These are phyloP conservation scores for Pseudopithomyces maydicus DNA, from an alignment of 2,329 filamentous ascomycete species.

Conservation along the genomic window DNA sequence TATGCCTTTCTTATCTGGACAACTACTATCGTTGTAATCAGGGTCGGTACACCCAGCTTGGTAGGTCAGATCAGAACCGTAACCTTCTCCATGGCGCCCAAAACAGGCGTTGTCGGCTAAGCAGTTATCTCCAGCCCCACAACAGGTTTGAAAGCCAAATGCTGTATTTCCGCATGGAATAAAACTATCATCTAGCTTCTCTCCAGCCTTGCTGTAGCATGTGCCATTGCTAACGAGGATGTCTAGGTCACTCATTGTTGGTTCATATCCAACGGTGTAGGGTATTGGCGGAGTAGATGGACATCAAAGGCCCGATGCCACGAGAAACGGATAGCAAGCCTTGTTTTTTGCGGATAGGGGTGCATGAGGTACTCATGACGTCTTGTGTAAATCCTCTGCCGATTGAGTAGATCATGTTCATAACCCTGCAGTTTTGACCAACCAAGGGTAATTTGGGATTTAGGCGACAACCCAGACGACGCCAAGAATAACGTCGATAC, in stretches of 20 bases:
- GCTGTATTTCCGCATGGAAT: conserved; percentile 6
- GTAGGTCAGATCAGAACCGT: conserved; percentile 1
- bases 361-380: conserved; percentile 5
- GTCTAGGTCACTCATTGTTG: conserved; percentile 2
- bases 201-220: conserved; percentile 4
- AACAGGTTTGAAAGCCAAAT: conserved; percentile 3
- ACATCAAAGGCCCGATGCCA: background rate
- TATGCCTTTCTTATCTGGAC: conserved; percentile 6
- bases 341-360: background rate
- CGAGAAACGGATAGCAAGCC: background rate
- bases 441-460: background rate
- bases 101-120: conserved; percentile 5
- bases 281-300: background rate
- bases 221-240: conserved; percentile 8
- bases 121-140: conserved; percentile 6
- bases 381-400: background rate
- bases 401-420: conserved; percentile 3
- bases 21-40: conserved; percentile 2
- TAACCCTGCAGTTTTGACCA: conserved; percentile 1
- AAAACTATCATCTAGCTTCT: conserved; percentile 5
- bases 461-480: background rate
- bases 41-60: conserved; percentile 7
- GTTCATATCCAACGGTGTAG: background rate
- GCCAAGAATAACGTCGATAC: background rate
- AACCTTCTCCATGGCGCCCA: background rate